Evolutionary conservation across 108 stramenopile genomes (phyloP).

Genomic region (Halocafeteria seosinensis): DNA sequence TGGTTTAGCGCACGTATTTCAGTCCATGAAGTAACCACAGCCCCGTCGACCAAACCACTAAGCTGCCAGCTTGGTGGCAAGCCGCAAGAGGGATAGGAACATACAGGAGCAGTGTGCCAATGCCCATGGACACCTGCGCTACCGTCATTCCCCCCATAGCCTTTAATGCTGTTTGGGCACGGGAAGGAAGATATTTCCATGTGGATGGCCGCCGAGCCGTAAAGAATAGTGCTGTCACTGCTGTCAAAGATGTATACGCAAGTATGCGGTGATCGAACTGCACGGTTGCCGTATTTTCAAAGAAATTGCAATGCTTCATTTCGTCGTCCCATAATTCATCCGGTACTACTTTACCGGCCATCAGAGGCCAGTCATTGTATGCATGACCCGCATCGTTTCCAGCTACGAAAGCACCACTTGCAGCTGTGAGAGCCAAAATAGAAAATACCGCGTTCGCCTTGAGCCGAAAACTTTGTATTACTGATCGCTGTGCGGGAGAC

Average conservation of each 20-base stretch:
- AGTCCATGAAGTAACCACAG: slow-evolving; percentile 35
- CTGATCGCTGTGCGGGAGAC: background rate
- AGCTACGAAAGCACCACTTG: slow-evolving; percentile 84
- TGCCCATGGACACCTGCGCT: slow-evolving; percentile 73
- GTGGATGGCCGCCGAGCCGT: slow-evolving; percentile 14
- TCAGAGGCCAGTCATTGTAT: slow-evolving; percentile 83
- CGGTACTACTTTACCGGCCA: slow-evolving; percentile 75
- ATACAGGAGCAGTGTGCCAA: slow-evolving; percentile 75
- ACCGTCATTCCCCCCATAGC: slow-evolving; percentile 55
- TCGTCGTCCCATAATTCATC: slow-evolving; percentile 38
- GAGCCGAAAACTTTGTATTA: background rate
- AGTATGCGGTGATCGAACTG: slow-evolving; percentile 90
- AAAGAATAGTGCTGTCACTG: slow-evolving; percentile 40
- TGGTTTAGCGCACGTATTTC: no score
- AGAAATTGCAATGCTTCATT: slow-evolving; percentile 53
- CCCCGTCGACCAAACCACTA: slow-evolving; percentile 64
- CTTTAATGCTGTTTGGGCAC: slow-evolving; percentile 42
- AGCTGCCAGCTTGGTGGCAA: slow-evolving; percentile 79
- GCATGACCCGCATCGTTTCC: slow-evolving; percentile 85
- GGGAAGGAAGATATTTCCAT: background rate
- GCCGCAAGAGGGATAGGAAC: slow-evolving; percentile 80
- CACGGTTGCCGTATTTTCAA: slow-evolving; percentile 89
- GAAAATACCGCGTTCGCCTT: background rate
- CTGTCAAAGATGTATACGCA: slow-evolving; percentile 56
- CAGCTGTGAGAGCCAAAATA: slow-evolving; percentile 46